phyloP scores from a whole-genome alignment of 768 basidiomycete genomes.

The Boletus bicolor region DNA sequence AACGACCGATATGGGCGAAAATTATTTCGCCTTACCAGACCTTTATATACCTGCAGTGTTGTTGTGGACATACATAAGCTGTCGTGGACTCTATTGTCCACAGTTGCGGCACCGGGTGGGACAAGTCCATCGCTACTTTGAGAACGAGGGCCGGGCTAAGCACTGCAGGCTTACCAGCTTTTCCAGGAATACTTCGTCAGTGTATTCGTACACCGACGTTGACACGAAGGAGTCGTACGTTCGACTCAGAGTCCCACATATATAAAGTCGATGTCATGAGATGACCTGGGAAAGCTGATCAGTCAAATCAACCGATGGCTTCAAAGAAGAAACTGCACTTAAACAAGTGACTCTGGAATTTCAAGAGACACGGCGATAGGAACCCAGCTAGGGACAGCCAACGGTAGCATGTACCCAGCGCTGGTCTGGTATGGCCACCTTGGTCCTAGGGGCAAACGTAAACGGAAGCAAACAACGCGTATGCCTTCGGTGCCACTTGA shows the following conservation, averaged over 20 bases:
- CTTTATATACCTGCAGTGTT: constrained; percentile 11
- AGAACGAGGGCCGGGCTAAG: background rate
- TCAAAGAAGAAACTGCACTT: constrained; percentile 3
- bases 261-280: background rate
- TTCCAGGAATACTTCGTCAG: constrained; percentile 7
- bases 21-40: background rate
- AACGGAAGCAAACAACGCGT: constrained; percentile 14
- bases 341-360: constrained; percentile 1
- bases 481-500: too few relatives aligned
- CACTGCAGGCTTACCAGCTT: background rate
- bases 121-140: constrained; percentile 5
- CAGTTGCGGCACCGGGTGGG: background rate
- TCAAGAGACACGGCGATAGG: background rate
- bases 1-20: too few relatives aligned
- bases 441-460: constrained; percentile 1
- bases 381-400: background rate
- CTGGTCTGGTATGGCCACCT: constrained; percentile 9
- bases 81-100: constrained; percentile 16
- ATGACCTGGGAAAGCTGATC: background rate
- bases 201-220: background rate
- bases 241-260: background rate
- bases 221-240: background rate
- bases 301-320: background rate
- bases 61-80: constrained; percentile 1
- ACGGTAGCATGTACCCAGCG: background rate